These are phyloP conservation scores for Aspergillus fumigatus DNA, from an alignment of 2,329 filamentous ascomycete genomes.

Conservation along the genomic window DNA sequence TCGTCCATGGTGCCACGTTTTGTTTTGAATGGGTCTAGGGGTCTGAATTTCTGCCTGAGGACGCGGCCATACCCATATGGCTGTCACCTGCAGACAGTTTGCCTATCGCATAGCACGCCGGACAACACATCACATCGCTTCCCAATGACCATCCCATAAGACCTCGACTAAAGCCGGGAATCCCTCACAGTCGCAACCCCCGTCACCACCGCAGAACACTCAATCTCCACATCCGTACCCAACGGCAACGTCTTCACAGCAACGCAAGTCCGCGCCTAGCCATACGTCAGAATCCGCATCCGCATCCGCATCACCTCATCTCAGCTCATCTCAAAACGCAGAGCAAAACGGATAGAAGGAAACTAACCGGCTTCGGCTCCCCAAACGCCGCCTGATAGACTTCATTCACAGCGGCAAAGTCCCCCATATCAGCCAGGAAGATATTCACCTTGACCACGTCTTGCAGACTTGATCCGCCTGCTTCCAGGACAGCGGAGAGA, in stretches of 20 bases:
- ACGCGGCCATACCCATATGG: too few species aligned
- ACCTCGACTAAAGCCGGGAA: conserved; percentile 19
- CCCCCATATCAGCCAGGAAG: conserved; percentile 59
- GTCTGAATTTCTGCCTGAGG: too few species aligned
- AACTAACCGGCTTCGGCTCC: conserved; percentile 24
- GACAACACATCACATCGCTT: not conserved
- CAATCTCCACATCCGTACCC: conserved; percentile 52
- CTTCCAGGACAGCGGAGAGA: conserved; percentile 55
- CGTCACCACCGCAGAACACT: conserved; percentile 43
- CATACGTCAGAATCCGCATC: not conserved
- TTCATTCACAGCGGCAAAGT: conserved; percentile 71
- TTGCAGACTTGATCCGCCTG: conserved; percentile 52
- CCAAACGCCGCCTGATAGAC: conserved; percentile 53
- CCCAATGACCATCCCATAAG: not conserved
- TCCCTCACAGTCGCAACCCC: conserved; percentile 5
- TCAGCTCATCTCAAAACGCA: not conserved
- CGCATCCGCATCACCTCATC: too few species aligned
- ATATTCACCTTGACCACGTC: conserved; percentile 64
- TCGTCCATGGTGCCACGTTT: too few species aligned
- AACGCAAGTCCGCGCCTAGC: conserved; percentile 42
- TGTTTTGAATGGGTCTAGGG: too few species aligned
- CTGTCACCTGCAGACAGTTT: not conserved
- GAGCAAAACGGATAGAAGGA: not conserved
- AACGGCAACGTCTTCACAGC: conserved; percentile 49
- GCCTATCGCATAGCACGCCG: not conserved